Percentiles rank a stretch among this genome's conserved stretches.
Conservation (phyloP, 371 early-diverging fungal species). For the Mucor circinelloides region DNA sequence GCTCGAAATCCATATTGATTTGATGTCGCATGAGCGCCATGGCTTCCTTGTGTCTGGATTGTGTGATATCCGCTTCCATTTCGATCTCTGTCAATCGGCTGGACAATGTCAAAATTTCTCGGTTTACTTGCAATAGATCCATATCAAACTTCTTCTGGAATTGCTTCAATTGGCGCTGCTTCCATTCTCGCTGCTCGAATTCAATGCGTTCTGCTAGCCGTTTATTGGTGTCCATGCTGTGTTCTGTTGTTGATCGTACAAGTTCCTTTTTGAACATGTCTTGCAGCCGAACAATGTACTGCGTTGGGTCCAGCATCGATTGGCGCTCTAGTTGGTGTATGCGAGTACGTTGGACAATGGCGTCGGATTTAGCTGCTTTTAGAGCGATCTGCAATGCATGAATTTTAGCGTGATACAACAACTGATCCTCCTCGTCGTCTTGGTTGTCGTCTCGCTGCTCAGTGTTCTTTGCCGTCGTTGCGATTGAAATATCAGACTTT, state of each 20-base stretch:
- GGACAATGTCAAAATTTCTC: conserved; percentile 20
- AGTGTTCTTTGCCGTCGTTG: background rate
- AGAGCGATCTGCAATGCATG: conserved; percentile 9
- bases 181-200: conserved; percentile 16
- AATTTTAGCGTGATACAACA: background rate
- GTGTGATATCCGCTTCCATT: conserved; percentile 11
- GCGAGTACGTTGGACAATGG: conserved; percentile 4
- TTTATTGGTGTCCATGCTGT: background rate
- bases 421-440: background rate
- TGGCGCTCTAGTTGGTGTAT: conserved; percentile 20
- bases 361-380: conserved; percentile 18
- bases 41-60: conserved; percentile 6
- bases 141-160: conserved; percentile 18
- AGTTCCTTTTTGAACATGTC: conserved; percentile 9
- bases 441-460: background rate
- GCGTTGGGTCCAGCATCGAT: background rate
- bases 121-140: conserved; percentile 7
- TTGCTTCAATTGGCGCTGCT: background rate
- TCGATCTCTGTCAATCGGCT: conserved; percentile 22
- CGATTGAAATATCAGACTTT: background rate
- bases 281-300: background rate
- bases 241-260: background rate
- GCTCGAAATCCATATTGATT: background rate
- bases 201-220: conserved; percentile 15
- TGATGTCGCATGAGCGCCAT: background rate